Percentiles rank a stretch among this genome's conserved stretches.
phyloP scores from a whole-genome alignment of 345 rosid genomes.

The Syzygium jambos region DNA sequence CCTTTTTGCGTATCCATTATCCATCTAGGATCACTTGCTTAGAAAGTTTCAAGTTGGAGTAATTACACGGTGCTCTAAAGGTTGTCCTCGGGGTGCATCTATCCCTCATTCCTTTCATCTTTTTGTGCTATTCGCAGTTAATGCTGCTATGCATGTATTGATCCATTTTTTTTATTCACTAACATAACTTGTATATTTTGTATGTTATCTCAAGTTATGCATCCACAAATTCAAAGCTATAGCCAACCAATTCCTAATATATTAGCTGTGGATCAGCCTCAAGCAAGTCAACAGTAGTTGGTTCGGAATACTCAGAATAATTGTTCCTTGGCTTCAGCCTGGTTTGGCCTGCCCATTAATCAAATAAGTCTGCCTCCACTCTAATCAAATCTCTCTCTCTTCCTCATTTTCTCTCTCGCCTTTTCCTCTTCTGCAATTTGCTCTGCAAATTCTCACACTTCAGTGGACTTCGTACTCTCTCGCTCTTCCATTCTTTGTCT shows the following conservation, averaged over 20 bases:
- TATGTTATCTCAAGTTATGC: conserved; percentile 26
- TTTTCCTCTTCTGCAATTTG: not conserved
- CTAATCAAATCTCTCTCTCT: not conserved
- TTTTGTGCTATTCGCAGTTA: not conserved
- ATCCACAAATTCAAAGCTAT: conserved; percentile 43
- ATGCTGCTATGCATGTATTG: not conserved
- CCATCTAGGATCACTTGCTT: not conserved
- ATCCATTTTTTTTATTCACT: not conserved
- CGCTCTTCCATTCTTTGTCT: not conserved
- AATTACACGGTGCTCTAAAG: not conserved
- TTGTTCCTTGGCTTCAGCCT: conserved; percentile 37
- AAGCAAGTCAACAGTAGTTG: conserved; percentile 46
- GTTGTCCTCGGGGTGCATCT: not conserved
- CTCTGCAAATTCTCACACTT: not conserved
- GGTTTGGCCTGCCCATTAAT: not conserved
- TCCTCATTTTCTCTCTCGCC: not conserved
- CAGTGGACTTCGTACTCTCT: not conserved
- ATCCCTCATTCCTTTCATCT: not conserved
- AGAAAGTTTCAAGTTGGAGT: not conserved
- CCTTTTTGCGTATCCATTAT: not conserved
- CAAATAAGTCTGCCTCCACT: not conserved
- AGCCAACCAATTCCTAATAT: conserved; percentile 46
- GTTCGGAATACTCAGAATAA: conserved; percentile 55
- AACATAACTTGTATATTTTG: not conserved
- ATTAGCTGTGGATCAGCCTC: conserved; percentile 53